Conservation (phyloP, 1,284 basidiomycete species). For the Albatrellus sp. region DNA sequence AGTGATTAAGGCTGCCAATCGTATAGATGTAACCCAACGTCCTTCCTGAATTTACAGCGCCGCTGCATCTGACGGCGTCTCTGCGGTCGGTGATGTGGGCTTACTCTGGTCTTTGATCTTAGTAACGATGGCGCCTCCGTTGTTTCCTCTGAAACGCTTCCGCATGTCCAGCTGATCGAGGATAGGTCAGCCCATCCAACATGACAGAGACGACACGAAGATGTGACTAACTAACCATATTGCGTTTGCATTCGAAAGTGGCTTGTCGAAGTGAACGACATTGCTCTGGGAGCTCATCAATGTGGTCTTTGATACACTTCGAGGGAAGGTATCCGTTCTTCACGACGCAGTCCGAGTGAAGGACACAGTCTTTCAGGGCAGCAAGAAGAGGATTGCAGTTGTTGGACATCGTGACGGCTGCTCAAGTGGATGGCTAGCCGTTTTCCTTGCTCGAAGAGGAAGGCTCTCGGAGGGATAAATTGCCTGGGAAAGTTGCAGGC, state of each 20-base stretch:
- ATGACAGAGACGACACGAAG: neutral
- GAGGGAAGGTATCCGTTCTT: constrained; percentile 64
- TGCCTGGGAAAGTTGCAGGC: no score
- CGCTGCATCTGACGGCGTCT: constrained; percentile 19
- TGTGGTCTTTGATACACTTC: constrained; percentile 65
- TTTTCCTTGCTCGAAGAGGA: no score
- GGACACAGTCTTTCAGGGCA: constrained; percentile 69
- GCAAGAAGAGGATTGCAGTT: constrained; percentile 63
- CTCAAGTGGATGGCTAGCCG: neutral
- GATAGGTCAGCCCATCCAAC: neutral
- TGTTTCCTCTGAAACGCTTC: constrained; percentile 70
- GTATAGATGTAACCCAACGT: no score
- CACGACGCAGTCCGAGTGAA: constrained; percentile 74
- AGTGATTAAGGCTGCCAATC: no score
- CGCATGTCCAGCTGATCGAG: constrained; percentile 65
- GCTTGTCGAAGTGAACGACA: constrained; percentile 67
- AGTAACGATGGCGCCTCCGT: constrained; percentile 33
- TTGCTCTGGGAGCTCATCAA: constrained; percentile 60
- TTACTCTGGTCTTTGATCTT: constrained; percentile 6
- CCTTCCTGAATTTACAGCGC: neutral
- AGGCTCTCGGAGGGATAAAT: no score
- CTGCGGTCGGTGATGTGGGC: neutral
- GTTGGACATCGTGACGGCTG: constrained; percentile 49
- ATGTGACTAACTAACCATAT: constrained; percentile 49
- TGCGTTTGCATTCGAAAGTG: constrained; percentile 79